Evolutionary conservation across 2,329 filamentous ascomycete species (phyloP).

Genomic region (Sporothrix mexicana): DNA sequence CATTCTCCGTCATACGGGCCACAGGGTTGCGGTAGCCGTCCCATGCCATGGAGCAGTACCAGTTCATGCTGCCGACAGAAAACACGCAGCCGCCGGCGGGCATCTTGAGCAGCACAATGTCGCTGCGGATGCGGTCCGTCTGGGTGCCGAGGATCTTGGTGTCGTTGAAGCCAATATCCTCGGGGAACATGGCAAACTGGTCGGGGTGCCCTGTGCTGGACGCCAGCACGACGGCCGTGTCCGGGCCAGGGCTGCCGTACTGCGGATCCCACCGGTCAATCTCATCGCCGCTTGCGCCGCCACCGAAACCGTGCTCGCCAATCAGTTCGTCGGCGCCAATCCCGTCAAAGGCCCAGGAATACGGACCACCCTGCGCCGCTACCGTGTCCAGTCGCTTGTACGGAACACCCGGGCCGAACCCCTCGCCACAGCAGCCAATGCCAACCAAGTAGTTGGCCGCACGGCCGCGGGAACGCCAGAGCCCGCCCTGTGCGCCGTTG

Average conservation of each 20-base stretch:
- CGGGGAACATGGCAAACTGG: slow-evolving; percentile 39
- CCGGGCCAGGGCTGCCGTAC: slow-evolving; percentile 43
- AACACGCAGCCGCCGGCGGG: slow-evolving; percentile 38
- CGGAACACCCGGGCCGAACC: slow-evolving; percentile 41
- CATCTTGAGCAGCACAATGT: slow-evolving; percentile 41
- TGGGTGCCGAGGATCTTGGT: slow-evolving; percentile 39
- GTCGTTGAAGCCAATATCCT: slow-evolving; percentile 39
- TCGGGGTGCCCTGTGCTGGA: slow-evolving; percentile 39
- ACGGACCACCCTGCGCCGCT: slow-evolving; percentile 14
- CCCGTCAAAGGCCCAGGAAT: slow-evolving; percentile 34
- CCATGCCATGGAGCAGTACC: slow-evolving; percentile 38
- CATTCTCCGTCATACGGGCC: slow-evolving; percentile 40
- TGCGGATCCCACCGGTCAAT: slow-evolving; percentile 45
- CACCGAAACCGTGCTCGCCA: slow-evolving; percentile 41
- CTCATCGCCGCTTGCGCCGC: slow-evolving; percentile 47
- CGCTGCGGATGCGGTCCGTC: slow-evolving; percentile 38
- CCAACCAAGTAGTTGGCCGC: slow-evolving; percentile 45
- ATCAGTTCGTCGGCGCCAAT: slow-evolving; percentile 35
- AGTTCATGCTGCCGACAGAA: slow-evolving; percentile 42
- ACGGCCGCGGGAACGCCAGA: slow-evolving; percentile 45
- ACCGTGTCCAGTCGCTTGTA: slow-evolving; percentile 35
- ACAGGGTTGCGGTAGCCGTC: slow-evolving; percentile 41
- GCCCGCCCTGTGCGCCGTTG: slow-evolving; percentile 43
- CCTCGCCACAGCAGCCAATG: slow-evolving; percentile 43
- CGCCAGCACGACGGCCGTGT: slow-evolving; percentile 42